Conservation (phyloP, 305 asterid species). For the Fraxinus paxiana region DNA sequence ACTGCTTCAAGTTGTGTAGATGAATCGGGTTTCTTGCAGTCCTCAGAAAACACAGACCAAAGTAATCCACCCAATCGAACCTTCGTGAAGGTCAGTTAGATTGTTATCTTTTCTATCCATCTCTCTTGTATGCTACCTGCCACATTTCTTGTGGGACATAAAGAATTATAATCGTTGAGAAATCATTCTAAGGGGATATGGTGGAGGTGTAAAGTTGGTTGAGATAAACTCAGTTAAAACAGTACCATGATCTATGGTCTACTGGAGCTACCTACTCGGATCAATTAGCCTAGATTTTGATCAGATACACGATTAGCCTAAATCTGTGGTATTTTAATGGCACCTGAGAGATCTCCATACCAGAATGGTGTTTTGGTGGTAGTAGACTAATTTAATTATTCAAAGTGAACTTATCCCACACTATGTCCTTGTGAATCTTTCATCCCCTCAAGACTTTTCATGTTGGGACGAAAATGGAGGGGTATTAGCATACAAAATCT, state of each 20-base stretch:
- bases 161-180: not conserved
- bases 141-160: not conserved
- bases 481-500: not conserved
- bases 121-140: not conserved
- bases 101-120: not conserved
- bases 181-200: not conserved
- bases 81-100: constrained; percentile 80
- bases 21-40: constrained; percentile 85
- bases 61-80: constrained; percentile 50
- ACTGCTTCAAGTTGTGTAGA: constrained; percentile 76
- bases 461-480: not conserved
- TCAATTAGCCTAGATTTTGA: not conserved
- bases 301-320: not conserved
- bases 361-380: not conserved
- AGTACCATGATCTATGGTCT: not conserved
- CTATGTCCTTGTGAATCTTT: not conserved
- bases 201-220: not conserved
- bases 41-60: constrained; percentile 74
- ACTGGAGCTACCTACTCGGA: not conserved
- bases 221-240: not conserved
- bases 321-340: not conserved
- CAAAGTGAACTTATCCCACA: not conserved
- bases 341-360: not conserved
- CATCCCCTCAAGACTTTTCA: not conserved
- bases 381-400: not conserved